Percentiles rank a stretch among this genome's conserved stretches.
Conservation (phyloP, 2,329 filamentous ascomycete species). For the Sphaerulina musiva region DNA sequence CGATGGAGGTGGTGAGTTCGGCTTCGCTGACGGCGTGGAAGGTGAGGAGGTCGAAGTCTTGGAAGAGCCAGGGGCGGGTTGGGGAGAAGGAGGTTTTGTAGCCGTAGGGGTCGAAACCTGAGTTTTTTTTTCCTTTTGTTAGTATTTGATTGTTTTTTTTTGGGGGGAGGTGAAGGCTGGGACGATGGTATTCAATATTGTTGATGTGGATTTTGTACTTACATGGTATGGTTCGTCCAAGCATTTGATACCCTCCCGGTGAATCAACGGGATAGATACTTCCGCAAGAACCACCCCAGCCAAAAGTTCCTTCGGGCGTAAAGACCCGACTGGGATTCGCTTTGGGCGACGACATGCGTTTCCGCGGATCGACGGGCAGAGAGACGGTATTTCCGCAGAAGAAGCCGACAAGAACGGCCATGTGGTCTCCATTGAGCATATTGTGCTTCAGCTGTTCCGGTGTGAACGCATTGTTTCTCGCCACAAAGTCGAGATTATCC, state of each 20-base stretch:
- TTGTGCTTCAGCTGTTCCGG: slow-evolving; percentile 46
- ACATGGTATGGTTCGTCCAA: slow-evolving; percentile 30
- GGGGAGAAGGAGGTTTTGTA: slow-evolving; percentile 46
- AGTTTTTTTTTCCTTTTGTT: neutral
- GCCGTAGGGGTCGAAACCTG: slow-evolving; percentile 49
- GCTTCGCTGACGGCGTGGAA: slow-evolving; percentile 50
- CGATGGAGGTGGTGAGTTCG: slow-evolving; percentile 46
- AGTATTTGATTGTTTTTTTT: too few species aligned
- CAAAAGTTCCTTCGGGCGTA: slow-evolving; percentile 51
- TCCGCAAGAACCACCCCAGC: slow-evolving; percentile 52
- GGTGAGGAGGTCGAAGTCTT: slow-evolving; percentile 52
- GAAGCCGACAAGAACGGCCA: slow-evolving; percentile 51
- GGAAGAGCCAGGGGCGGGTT: slow-evolving; percentile 49
- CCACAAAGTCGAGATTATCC: slow-evolving; percentile 54
- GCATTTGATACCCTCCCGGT: slow-evolving; percentile 53
- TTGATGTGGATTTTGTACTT: neutral
- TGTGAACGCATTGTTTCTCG: slow-evolving; percentile 50
- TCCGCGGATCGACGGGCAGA: slow-evolving; percentile 49
- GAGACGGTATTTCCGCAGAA: slow-evolving; percentile 50
- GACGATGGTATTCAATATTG: too few species aligned
- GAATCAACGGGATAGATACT: slow-evolving; percentile 52
- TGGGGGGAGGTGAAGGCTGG: too few species aligned
- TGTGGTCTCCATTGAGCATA: slow-evolving; percentile 46
- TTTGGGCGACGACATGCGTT: slow-evolving; percentile 50
- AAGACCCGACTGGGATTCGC: slow-evolving; percentile 52